Base-by-base conservation (phyloP, 2,329 filamentous ascomycete species). In the Aspergillus carbonarius region DNA sequence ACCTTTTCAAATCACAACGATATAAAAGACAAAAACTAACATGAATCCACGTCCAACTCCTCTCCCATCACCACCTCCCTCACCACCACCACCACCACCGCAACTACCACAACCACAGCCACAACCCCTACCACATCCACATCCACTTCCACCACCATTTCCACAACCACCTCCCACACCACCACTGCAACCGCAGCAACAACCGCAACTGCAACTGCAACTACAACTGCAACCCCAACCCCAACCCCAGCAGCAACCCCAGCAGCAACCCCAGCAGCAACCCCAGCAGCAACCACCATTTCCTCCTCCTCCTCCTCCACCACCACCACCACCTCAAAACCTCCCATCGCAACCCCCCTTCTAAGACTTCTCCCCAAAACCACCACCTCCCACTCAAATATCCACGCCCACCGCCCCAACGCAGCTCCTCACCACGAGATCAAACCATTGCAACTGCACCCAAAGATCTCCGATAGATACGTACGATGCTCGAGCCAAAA, bases 261-360 rank as follows among this genome's bases (percentile, higher is more conserved):
- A 83, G 85, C 32, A 89, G 92, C 0, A 78, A 96, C 12, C 82
- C 92, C 57, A 75, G 96, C 60, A 93, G 86, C 79, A 96, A 96
- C 78, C 89, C 92, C 46, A 27, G 9, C n/a, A n/a, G n/a, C n/a
- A n/a, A n/a, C 27, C 27, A 4, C 27, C 27, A 2, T 8, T 8
- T 30, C 27, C 27, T 30, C 7, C 27, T 8, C 25, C 25, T 27
- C 4, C 4, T 27, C 25, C 25, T 27, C 27, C 27, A 30, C 5
- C 5, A 5, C 9, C 27, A 2, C 27, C 9, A 30, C 5, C 5
- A 2, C 27, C 27, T 96, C 72, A 15, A 20, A 18, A 80, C 96
- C 40, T 86, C 89, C 30, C 39, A 23, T 3, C 23, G 23, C 23
- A 23, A 23, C 5, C 23, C 23, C 23, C 23, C 23, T 23, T 5